phyloP scores from a whole-genome alignment of 352 stramenopile species.

The Halophytophthora batemanensis region DNA sequence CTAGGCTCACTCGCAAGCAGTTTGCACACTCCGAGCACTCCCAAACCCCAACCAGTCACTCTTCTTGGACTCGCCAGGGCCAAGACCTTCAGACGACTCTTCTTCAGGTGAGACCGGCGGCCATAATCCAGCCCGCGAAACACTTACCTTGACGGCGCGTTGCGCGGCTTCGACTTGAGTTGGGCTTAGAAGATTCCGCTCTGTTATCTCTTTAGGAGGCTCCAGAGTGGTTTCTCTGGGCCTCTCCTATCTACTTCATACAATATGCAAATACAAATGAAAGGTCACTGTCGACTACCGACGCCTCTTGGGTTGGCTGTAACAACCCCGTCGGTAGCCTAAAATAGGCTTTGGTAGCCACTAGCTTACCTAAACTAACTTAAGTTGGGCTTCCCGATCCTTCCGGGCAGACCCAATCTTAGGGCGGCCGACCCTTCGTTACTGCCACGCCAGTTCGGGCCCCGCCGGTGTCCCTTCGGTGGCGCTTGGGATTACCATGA shows the following conservation, averaged over 20 bases:
- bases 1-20: background rate
- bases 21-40: background rate
- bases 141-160: background rate
- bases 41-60: background rate
- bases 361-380: too few relatives aligned
- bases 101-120: background rate
- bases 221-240: background rate
- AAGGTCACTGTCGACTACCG: background rate
- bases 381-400: too few relatives aligned
- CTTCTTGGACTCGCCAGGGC: constrained; percentile 1
- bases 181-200: background rate
- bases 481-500: too few relatives aligned
- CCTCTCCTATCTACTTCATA: background rate
- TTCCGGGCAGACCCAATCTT: too few relatives aligned
- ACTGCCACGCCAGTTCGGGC: too few relatives aligned
- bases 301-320: background rate
- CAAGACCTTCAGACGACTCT: background rate
- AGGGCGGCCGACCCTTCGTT: too few relatives aligned
- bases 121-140: background rate
- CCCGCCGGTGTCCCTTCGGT: too few relatives aligned
- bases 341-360: background rate
- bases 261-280: constrained; percentile 1
- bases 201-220: background rate
- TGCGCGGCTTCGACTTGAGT: background rate
- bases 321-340: background rate